Evolutionary conservation across 2,329 filamentous ascomycete genomes (phyloP).

Genomic region (Colletotrichum agaves): DNA sequence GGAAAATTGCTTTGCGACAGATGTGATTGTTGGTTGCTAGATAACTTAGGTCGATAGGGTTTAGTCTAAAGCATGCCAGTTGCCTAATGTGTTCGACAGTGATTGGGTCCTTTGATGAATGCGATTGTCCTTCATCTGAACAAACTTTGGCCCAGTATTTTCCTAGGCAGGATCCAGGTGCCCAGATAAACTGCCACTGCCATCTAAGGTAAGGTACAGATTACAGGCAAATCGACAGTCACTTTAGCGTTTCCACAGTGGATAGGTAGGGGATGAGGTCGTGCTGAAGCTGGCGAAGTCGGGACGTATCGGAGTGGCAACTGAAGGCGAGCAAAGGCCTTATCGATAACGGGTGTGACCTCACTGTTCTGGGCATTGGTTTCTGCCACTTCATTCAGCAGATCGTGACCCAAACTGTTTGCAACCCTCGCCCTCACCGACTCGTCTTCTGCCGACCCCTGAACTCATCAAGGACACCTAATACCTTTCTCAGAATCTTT

Average conservation of each 20-base stretch:
- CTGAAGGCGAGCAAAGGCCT: neutral
- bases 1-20: constrained; percentile 18
- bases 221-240: neutral
- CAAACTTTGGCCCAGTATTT: neutral
- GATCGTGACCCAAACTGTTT: constrained; percentile 25
- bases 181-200: neutral
- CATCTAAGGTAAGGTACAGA: no score
- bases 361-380: constrained; percentile 17
- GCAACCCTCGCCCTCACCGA: constrained; percentile 16
- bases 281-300: constrained; percentile 8
- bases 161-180: neutral
- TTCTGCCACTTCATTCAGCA: constrained; percentile 33
- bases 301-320: constrained; percentile 36
- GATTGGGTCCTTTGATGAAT: neutral
- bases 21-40: constrained; percentile 21
- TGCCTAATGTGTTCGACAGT: constrained; percentile 14
- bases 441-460: neutral
- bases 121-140: neutral
- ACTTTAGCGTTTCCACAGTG: constrained; percentile 19
- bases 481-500: neutral
- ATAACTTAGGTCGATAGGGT: constrained; percentile 18
- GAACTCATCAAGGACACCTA: neutral
- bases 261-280: neutral
- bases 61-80: constrained; percentile 22
- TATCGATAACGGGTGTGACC: constrained; percentile 35